Evolutionary conservation across 345 rosid genomes (phyloP).

Genomic region (Mangifera indica): DNA sequence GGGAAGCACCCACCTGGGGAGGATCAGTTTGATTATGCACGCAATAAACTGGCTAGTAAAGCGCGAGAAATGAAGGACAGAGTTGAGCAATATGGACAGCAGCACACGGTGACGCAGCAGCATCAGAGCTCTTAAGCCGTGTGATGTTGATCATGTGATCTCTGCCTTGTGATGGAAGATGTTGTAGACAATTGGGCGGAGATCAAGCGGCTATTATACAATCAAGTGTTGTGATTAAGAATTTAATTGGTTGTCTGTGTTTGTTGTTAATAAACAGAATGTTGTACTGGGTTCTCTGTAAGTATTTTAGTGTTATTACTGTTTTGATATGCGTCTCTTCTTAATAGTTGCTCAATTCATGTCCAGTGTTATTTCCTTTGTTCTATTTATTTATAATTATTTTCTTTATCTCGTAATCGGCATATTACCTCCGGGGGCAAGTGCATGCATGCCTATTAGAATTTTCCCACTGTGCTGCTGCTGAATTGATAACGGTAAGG

Average conservation of each 20-base stretch:
- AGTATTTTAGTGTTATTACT: too few species aligned
- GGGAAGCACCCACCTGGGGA: conserved; percentile 68
- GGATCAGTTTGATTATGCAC: conserved; percentile 65
- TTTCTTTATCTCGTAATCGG: too few species aligned
- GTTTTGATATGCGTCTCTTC: too few species aligned
- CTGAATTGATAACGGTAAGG: too few species aligned
- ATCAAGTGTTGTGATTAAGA: background rate
- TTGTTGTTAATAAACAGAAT: background rate
- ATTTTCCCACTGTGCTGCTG: too few species aligned
- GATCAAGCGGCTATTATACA: conserved; percentile 2
- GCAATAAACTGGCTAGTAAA: conserved; percentile 63
- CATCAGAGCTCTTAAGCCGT: conserved; percentile 5
- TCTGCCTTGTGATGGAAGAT: background rate
- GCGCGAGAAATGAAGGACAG: conserved; percentile 75
- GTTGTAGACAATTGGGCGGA: background rate
- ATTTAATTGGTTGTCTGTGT: background rate
- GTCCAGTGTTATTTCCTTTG: too few species aligned
- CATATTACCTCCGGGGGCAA: too few species aligned
- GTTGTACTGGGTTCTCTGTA: too few species aligned
- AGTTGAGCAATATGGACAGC: conserved; percentile 61
- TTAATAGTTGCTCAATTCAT: too few species aligned
- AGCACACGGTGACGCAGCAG: conserved; percentile 26
- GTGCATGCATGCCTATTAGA: too few species aligned
- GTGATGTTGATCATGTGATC: background rate
- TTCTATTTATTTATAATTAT: too few species aligned